A percentile compares a stretch with the other conserved stretches of the same genome.
These are phyloP conservation scores for Quercus parvula DNA, from an alignment of 306 rosid genomes.

Conservation along the genomic window DNA sequence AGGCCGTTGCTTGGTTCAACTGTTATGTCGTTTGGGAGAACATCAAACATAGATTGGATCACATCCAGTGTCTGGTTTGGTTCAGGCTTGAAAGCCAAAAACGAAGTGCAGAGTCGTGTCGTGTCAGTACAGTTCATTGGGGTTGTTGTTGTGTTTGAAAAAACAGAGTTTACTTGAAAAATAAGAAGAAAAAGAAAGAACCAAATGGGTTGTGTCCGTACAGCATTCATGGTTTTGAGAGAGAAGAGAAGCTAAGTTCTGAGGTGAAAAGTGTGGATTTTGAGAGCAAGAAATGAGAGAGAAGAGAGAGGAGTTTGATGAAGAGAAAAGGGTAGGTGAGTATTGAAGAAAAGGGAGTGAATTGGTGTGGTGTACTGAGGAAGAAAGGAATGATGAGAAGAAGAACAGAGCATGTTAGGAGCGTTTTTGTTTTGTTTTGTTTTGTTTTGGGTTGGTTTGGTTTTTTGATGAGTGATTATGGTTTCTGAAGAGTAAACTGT, in stretches of 20 bases:
- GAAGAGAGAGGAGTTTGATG: not conserved
- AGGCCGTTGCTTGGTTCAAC: constrained; percentile 44
- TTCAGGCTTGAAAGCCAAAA: constrained; percentile 70
- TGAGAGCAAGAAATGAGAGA: constrained; percentile 22
- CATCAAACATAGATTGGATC: constrained; percentile 90
- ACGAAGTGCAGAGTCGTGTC: constrained; percentile 73
- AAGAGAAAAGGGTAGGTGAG: no score
- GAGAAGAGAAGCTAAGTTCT: not conserved
- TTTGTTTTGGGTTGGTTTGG: not conserved
- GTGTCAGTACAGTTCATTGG: constrained; percentile 85
- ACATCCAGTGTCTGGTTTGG: constrained; percentile 52
- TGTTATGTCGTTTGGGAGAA: constrained; percentile 66
- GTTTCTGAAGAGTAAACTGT: constrained; percentile 12
- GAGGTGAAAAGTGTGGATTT: not conserved
- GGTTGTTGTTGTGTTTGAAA: constrained; percentile 33
- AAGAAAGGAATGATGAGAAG: no score
- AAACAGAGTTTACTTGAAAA: constrained; percentile 28
- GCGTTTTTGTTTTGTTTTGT: constrained; percentile 12
- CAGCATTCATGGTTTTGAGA: constrained; percentile 37
- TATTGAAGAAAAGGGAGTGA: no score
- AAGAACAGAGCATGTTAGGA: no score
- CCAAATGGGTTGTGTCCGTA: constrained; percentile 18
- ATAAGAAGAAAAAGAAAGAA: constrained; percentile 29
- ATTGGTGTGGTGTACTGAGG: no score
- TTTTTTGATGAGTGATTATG: not conserved